A percentile compares a stretch with the other conserved stretches of the same genome.
Evolutionary conservation across 75 land plant genomes (phyloP).

Genomic region (Pseudotsuga menziesii): DNA sequence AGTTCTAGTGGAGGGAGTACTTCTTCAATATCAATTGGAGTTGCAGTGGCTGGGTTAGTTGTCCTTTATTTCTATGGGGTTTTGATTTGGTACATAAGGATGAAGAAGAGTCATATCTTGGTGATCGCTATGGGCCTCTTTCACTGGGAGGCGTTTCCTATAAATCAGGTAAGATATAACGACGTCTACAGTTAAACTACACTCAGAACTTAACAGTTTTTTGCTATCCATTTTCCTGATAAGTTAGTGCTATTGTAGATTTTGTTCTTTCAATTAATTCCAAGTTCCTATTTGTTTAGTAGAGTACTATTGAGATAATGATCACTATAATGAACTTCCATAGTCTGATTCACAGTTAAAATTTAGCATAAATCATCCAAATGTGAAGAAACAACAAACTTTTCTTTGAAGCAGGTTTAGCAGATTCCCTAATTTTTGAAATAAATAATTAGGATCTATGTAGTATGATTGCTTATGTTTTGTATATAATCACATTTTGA

Average conservation of each 20-base stretch:
- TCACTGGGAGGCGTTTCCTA: conserved; percentile 1
- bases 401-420: neutral
- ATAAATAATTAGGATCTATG: neutral
- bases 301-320: neutral
- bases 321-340: neutral
- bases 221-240: neutral
- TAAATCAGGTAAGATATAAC: neutral
- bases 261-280: neutral
- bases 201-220: neutral
- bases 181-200: neutral
- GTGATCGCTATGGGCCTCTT: neutral
- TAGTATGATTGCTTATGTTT: neutral
- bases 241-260: neutral
- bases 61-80: neutral
- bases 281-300: neutral
- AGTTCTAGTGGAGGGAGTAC: neutral
- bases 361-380: neutral
- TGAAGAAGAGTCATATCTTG: conserved; percentile 1
- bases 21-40: neutral
- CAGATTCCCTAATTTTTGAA: neutral
- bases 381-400: neutral
- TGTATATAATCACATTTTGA: neutral
- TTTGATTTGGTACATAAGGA: conserved; percentile 6
- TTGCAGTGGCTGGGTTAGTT: conserved; percentile 1
- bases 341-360: neutral